These are phyloP conservation scores for Macrophomina phaseolina DNA, from an alignment of 2,329 filamentous ascomycete species.

Conservation along the genomic window DNA sequence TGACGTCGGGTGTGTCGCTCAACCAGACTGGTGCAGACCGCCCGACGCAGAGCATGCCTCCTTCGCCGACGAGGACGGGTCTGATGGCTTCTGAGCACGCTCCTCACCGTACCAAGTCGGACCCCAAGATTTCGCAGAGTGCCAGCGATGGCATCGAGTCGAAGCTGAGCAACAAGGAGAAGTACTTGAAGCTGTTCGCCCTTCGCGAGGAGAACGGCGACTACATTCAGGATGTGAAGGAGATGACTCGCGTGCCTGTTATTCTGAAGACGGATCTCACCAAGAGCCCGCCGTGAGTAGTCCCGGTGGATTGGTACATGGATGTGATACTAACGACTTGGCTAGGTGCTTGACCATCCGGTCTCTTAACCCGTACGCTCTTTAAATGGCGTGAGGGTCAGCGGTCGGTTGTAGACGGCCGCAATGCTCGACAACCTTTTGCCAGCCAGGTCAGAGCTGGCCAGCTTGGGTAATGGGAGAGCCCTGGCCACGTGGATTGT, in stretches of 20 bases:
- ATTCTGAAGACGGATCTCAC: constrained; percentile 97
- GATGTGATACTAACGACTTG: constrained; percentile 41
- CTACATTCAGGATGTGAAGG: constrained; percentile 96
- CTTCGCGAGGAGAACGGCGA: constrained; percentile 91
- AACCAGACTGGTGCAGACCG: constrained; percentile 70
- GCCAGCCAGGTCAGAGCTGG: background rate
- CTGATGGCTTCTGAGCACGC: constrained; percentile 64
- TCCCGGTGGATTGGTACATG: background rate
- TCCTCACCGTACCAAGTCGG: constrained; percentile 88
- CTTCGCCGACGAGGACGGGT: constrained; percentile 81
- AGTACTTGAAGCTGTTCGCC: constrained; percentile 88
- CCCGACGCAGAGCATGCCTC: constrained; percentile 92
- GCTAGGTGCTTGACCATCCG: constrained; percentile 80
- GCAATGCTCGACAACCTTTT: background rate
- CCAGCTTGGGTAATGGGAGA: background rate
- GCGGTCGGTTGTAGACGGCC: background rate
- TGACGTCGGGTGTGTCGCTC: constrained; percentile 88
- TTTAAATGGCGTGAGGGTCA: constrained; percentile 40
- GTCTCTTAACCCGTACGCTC: constrained; percentile 78
- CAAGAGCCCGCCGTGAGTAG: constrained; percentile 98
- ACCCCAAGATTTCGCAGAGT: constrained; percentile 82
- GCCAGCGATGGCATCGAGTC: constrained; percentile 73
- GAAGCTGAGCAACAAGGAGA: constrained; percentile 90
- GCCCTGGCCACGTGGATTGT: constrained; percentile 17
- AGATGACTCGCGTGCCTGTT: constrained; percentile 97